A percentile compares a stretch with the other conserved stretches of the same genome.
Conservation (phyloP, 768 basidiomycete species). For the Naganishia vishniacii region DNA sequence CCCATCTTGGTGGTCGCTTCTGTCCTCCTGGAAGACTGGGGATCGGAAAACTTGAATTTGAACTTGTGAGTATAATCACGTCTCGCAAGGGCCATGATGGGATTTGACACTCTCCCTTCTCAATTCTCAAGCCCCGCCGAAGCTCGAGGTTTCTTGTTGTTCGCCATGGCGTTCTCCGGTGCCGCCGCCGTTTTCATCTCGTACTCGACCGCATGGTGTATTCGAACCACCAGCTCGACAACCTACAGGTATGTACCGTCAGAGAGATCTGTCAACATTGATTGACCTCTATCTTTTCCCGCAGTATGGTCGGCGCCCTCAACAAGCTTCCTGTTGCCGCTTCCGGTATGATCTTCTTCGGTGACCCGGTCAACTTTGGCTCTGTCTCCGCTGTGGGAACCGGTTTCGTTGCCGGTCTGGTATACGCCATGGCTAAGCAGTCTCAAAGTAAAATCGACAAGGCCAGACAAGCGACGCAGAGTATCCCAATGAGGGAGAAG, state of each 20-base stretch:
- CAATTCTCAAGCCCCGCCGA: constrained; percentile 63
- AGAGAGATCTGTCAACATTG: too few species aligned
- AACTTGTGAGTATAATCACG: constrained; percentile 74
- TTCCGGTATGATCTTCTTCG: constrained; percentile 80
- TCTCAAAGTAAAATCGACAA: constrained; percentile 76
- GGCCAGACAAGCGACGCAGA: constrained; percentile 47
- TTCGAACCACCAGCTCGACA: constrained; percentile 89
- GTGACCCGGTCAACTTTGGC: constrained; percentile 77
- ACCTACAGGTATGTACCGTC: constrained; percentile 78
- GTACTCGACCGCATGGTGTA: constrained; percentile 97
- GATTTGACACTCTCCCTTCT: constrained; percentile 16
- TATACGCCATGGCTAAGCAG: constrained; percentile 91
- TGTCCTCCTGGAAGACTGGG: constrained; percentile 83
- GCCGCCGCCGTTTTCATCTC: constrained; percentile 96
- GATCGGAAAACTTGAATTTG: constrained; percentile 62
- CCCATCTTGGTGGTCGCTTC: constrained; percentile 81
- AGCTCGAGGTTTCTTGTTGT: constrained; percentile 69
- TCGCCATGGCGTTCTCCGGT: constrained; percentile 92
- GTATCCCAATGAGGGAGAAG: constrained; percentile 26
- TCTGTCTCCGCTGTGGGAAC: constrained; percentile 79
- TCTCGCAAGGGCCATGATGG: not conserved
- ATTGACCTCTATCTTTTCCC: constrained; percentile 9
- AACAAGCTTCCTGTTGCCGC: constrained; percentile 80
- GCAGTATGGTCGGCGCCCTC: constrained; percentile 54
- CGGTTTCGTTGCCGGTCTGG: constrained; percentile 84